A percentile compares a stretch with the other conserved stretches of the same genome.
Evolutionary conservation across 768 basidiomycete genomes (phyloP).

Genomic region (Pisolithus tinctorius): DNA sequence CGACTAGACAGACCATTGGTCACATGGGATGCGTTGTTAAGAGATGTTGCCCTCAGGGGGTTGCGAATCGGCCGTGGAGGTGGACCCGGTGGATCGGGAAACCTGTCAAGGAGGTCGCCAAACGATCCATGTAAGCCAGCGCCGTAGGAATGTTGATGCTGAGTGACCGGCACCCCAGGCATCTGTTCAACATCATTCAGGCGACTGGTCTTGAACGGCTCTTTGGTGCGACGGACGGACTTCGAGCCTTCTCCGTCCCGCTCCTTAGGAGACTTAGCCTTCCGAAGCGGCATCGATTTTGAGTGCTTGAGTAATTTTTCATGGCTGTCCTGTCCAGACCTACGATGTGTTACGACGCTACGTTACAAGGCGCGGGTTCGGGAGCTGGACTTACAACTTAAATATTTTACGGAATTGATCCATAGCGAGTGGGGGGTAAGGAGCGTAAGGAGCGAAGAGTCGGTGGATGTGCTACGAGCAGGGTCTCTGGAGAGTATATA

Average conservation of each 20-base stretch:
- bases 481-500: too few species aligned
- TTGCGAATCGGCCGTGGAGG: conserved; percentile 4
- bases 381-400: conserved; percentile 3
- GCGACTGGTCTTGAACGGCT: conserved; percentile 5
- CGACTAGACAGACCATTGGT: not conserved
- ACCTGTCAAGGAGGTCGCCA: conserved; percentile 3
- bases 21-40: not conserved
- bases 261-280: not conserved
- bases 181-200: conserved; percentile 5
- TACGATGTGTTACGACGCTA: not conserved
- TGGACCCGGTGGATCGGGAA: conserved; percentile 3
- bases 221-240: conserved; percentile 8
- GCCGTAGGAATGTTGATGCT: not conserved
- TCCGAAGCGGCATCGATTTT: conserved; percentile 7
- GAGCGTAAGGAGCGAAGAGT: too few species aligned
- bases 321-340: not conserved
- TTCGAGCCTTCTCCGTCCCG: not conserved
- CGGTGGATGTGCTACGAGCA: too few species aligned
- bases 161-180: conserved; percentile 1
- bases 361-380: not conserved
- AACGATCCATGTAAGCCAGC: not conserved
- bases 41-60: not conserved
- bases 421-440: not conserved
- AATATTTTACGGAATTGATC: conserved; percentile 6
- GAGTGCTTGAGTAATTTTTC: conserved; percentile 6